These are phyloP conservation scores for Murraya koenigii DNA, from an alignment of 345 rosid species.

Conservation along the genomic window DNA sequence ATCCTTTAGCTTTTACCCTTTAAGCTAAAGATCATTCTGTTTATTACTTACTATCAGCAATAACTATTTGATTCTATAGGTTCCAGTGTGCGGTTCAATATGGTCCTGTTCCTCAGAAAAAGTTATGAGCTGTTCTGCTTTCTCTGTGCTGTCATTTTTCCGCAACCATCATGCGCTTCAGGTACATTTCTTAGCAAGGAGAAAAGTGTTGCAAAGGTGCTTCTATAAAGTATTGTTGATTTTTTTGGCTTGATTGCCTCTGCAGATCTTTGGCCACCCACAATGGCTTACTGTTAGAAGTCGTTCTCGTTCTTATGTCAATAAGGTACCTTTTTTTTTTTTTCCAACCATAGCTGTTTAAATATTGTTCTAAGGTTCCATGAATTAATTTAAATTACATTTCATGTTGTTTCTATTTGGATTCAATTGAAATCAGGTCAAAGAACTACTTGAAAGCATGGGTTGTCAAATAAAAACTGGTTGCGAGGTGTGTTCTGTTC, in stretches of 20 bases:
- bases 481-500: conserved; percentile 53
- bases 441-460: conserved; percentile 48
- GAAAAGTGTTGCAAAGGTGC: background rate
- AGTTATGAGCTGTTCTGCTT: conserved; percentile 78
- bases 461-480: conserved; percentile 68
- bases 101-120: conserved; percentile 84
- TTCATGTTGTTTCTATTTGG: too few species aligned
- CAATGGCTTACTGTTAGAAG: conserved; percentile 81
- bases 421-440: conserved; percentile 42
- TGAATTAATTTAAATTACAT: too few species aligned
- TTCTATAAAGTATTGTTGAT: background rate
- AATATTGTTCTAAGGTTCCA: too few species aligned
- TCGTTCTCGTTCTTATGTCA: conserved; percentile 66
- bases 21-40: background rate
- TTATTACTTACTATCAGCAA: background rate
- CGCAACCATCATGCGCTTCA: conserved; percentile 84
- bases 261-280: conserved; percentile 80
- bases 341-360: too few species aligned
- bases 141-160: conserved; percentile 78
- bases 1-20: background rate
- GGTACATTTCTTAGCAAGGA: conserved; percentile 30
- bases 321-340: conserved; percentile 39
- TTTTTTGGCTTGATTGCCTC: background rate
- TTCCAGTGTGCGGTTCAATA: conserved; percentile 82
- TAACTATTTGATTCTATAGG: conserved; percentile 30